Evolutionary conservation across 768 basidiomycete species (phyloP).

Genomic region (Russula brevipes): DNA sequence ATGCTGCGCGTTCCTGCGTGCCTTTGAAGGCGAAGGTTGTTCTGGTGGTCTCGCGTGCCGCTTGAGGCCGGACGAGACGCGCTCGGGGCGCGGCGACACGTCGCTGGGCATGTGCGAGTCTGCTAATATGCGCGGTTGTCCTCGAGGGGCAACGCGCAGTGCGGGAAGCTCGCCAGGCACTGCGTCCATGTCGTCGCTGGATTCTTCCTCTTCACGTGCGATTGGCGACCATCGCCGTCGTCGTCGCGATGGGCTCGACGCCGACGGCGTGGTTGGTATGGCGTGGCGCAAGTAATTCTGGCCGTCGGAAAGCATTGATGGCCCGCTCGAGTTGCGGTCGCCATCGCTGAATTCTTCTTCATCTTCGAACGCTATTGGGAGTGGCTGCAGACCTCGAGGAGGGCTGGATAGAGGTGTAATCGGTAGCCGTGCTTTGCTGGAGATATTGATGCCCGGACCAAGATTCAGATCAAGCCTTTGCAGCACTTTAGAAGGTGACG

Average conservation of each 20-base stretch:
- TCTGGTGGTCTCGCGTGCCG: not conserved
- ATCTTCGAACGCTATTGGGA: constrained; percentile 15
- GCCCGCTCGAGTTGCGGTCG: not conserved
- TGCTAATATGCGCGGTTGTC: not conserved
- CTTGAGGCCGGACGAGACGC: not conserved
- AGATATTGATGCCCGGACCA: not conserved
- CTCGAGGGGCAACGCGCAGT: not conserved
- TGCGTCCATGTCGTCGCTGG: constrained; percentile 10
- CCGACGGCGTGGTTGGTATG: not conserved
- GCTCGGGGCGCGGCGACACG: not conserved
- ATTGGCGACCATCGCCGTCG: constrained; percentile 1
- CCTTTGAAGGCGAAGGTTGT: not conserved
- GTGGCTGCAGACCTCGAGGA: not conserved
- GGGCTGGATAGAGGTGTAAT: not conserved
- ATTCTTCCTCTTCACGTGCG: constrained; percentile 5
- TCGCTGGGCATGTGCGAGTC: not conserved
- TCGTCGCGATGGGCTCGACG: not conserved
- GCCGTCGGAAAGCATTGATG: not conserved
- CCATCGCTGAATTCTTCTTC: constrained; percentile 6
- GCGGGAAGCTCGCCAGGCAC: constrained; percentile 13
- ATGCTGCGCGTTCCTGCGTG: not conserved
- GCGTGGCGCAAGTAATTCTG: not conserved
- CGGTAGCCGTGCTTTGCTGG: not conserved
- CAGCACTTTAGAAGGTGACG: constrained; percentile 14
- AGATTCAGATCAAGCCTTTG: constrained; percentile 8